Evolutionary conservation across 352 stramenopile genomes (phyloP).

Genomic region (Phytophthora pseudosyringae): DNA sequence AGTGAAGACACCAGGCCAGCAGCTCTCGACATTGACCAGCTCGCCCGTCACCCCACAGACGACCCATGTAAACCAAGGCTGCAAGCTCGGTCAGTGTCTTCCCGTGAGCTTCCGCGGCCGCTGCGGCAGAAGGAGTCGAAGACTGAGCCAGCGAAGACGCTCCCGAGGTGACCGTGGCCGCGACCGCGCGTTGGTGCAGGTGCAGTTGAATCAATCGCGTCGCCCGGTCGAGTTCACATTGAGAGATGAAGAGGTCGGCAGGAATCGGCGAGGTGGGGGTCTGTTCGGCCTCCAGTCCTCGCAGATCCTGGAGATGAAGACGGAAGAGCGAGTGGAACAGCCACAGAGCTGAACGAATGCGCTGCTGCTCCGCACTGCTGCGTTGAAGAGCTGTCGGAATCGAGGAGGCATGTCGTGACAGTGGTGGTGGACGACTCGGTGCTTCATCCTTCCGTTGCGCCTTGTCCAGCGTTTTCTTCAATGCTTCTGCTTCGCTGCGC

Average conservation of each 20-base stretch:
- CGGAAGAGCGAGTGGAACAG: constrained; percentile 61
- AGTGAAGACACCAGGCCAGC: constrained; percentile 43
- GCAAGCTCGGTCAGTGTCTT: constrained; percentile 38
- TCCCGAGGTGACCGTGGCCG: constrained; percentile 24
- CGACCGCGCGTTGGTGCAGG: constrained; percentile 31
- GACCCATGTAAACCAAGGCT: constrained; percentile 42
- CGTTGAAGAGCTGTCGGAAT: constrained; percentile 28
- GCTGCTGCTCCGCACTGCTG: constrained; percentile 18
- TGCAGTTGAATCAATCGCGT: constrained; percentile 42
- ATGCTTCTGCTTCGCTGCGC: constrained; percentile 10
- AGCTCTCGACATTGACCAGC: constrained; percentile 42
- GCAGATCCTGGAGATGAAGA: constrained; percentile 25
- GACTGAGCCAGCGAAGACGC: constrained; percentile 17
- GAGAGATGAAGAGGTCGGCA: constrained; percentile 48
- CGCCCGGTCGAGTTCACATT: constrained; percentile 47
- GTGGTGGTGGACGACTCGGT: constrained; percentile 10
- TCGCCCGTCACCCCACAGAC: constrained; percentile 26
- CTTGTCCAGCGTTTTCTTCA: constrained; percentile 19
- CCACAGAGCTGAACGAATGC: constrained; percentile 41
- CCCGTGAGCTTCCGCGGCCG: constrained; percentile 13
- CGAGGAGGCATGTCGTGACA: constrained; percentile 33
- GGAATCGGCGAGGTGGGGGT: constrained; percentile 11
- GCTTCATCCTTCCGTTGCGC: constrained; percentile 11
- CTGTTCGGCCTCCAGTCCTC: not conserved
- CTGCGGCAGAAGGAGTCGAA: constrained; percentile 15